Evolutionary conservation across 192 early-diverging fungal genomes (phyloP), one percentile per base, ranked within the genome.

Genomic region (Backusella circina): DNA sequence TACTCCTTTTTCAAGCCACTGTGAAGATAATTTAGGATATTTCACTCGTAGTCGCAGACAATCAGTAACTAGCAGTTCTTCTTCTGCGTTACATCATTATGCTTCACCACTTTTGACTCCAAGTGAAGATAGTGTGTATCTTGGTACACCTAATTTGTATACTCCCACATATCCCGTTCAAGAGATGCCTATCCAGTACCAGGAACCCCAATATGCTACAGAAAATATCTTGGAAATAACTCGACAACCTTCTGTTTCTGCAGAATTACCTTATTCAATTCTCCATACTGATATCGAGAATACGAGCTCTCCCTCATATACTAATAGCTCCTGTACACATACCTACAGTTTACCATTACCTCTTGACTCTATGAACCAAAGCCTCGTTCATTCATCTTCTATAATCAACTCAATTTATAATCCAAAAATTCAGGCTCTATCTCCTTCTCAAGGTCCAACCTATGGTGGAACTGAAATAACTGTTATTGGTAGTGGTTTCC

Each of bases 381-480:
- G 44, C 16, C 44, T 47, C 21, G 21, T 26, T 57, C 23, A 57
- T 7, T 0, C 51, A 57, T 26, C 21, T 26, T 26, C 23, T 7
- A 6, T 21, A 7, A 21, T 51, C n/a, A 21, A 18, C 50, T 18
- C 21, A 12, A 8, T 26, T 26, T 26, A 57, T 10, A 57, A 7
- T 67, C 80, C 75, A 54, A 76, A 65, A 50, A 90, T 97, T 33
- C 86, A 86, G 33, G 80, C 92, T 47, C 74, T 98, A 74, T 91
- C 93, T 68, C 96, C 96, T 4, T 84, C 86, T 36, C 87, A 92
- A 61, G 96, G 95, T 10, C 95, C 95, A 0, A 84, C 91, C 50
- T 89, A 88, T 75, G 95, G 95, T 67, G 96, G 96, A 5, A 86
- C 91, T 15, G 93, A 93, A 51, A 83, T 97, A 15, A 95, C 95